Base-by-base conservation (phyloP, 2,329 filamentous ascomycete species). In the Ceratocystis eucalypticola region DNA sequence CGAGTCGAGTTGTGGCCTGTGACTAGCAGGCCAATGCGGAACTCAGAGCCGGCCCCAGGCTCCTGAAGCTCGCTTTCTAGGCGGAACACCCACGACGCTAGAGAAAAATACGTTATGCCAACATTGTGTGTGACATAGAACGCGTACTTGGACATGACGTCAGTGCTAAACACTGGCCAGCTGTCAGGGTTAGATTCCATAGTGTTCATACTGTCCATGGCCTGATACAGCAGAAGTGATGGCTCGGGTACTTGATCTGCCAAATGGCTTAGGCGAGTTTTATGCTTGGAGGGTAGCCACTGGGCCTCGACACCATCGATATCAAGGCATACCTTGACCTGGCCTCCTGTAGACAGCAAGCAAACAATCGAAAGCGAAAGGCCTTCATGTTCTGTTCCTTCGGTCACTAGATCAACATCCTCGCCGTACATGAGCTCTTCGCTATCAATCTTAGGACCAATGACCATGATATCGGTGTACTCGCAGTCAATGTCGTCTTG, bases 121-220 rank as follows among this genome's bases (percentile, higher is more conserved):
- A 80, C 80, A 48, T 83, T 79, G 69, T 86, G 81, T 0, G 84
- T 87, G 65, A 87, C 76, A 69, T 81, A 87, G 70, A 87, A 84
- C 15, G 78, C 80, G 72, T 87, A 87, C 44, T 84, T 79, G 3
- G 84, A 86, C 50, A 79, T 82, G 65, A 82, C 80, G 69, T 87
- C 84, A 5, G 77, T 72, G 70, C 82, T 86, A 70, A 87, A 86
- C 48, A 84, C 79, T 5, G 84, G 84, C 84, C 84, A 87, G 69
- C 78, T 79, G 55, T 81, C 80, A 48, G 82, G 77, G 67, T 75
- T 80, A 57, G 83, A 77, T 72, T 87, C 84, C 5, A 78, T 74
- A 0, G 78, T 76, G 65, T 76, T 79, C 71, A 84, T 79, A 2
- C 82, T 84, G 69, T 87, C 84, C 65, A 87, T 77, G 37, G 82